Evolutionary conservation across 257 asterid species (phyloP), one percentile per base, ranked within the genome.

Genomic region (Thymus quinquecostatus): DNA sequence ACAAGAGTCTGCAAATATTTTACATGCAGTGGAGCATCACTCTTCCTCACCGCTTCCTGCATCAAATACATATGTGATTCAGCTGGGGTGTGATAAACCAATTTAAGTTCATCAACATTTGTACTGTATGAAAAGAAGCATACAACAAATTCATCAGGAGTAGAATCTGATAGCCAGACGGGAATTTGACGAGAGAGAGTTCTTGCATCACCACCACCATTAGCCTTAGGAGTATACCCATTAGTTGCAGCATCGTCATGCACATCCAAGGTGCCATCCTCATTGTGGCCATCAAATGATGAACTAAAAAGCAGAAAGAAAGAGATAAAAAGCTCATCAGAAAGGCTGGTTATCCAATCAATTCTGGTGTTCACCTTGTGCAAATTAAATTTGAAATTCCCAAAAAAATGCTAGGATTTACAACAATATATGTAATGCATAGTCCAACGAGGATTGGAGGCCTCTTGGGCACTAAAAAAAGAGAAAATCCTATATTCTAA

Each of bases 91-190:
- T 55, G 67, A 81, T 36, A 55, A 72, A 71, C 58, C 71, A 72
- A 41, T 60, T 69, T 44, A 73, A 64, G 59, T 47, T 72, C 77
- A 72, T 68, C 66, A 75, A 75, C 28, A 61, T 75, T 47, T 49
- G 50, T 53, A 66, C 41, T 79, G 81, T 68, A 64, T 69, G 62
- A 80, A 74, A 68, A 79, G 81, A 79, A 77, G 60, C 98, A 76
- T 92, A 95, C 99, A 77, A 87, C 88, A 85, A 95, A 95, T 86
- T 95, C 99, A 64, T 95, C 99, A 66, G 99, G 99, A 62, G 91
- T 86, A 75, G 98, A 85, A 73, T 92, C 93, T 69, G 96, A 88
- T 82, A 95, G 88, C 99, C 99, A 95, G 56, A 70, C 55, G 60
- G 96, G 96, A 79, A 82, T 83, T 81, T 87, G 96, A 73, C 81